Conservation (phyloP, 2,329 filamentous ascomycete genomes). For the Diaporthe sp. region DNA sequence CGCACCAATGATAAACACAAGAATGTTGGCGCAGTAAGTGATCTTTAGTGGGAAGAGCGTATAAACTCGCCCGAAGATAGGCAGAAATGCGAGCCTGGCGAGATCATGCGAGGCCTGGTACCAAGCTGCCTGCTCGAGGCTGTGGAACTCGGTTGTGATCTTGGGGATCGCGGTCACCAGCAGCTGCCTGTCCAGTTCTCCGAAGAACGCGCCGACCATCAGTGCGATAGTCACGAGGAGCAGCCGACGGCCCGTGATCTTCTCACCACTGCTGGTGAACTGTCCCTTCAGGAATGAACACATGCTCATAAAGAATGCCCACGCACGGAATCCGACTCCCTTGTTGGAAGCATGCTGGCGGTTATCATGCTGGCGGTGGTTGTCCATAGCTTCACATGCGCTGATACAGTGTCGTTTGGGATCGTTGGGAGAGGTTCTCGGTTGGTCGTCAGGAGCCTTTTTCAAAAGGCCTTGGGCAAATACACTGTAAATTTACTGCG, state of each 20-base stretch:
- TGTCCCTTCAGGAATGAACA: background rate
- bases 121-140: slow-evolving; percentile 30
- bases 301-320: background rate
- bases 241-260: background rate
- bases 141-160: slow-evolving; percentile 35
- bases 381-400: background rate
- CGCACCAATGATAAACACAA: background rate
- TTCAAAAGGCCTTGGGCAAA: too few relatives aligned
- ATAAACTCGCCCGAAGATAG: background rate
- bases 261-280: background rate
- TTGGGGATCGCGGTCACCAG: slow-evolving; percentile 29
- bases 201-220: background rate
- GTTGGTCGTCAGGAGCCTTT: too few relatives aligned
- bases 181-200: background rate
- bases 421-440: too few relatives aligned
- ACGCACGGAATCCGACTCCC: background rate
- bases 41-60: background rate
- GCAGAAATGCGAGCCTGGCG: slow-evolving; percentile 5
- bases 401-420: background rate
- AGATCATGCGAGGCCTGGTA: slow-evolving; percentile 20
- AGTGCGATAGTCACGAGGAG: background rate
- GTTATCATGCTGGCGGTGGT: background rate
- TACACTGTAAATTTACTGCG: accelerated
- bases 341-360: too few relatives aligned
- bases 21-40: background rate